Base-by-base conservation (phyloP, 805 yeast species). In the Brettanomyces anomalus region DNA sequence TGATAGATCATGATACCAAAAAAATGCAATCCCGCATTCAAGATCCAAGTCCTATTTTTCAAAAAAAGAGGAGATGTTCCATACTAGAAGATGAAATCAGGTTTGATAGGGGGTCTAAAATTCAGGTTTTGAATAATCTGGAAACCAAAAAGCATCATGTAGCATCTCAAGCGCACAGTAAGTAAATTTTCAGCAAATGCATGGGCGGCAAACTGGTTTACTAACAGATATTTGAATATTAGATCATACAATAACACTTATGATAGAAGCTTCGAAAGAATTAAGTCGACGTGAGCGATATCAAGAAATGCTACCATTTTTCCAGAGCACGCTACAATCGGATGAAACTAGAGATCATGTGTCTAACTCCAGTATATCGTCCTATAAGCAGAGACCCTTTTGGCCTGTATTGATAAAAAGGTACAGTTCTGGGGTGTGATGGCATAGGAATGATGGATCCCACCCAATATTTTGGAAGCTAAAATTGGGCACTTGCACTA, bases 211-310 rank as follows among this genome's bases (percentile, higher is more conserved):
- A 15, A 16, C n/a, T 19, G 14, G 19, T 7, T 7, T 14, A 35
- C 16, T 13, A 18, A 15, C 16, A 15, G 2, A 16, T n/a, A 15
- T 16, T 15, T 16, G 8, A 18, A 18, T 35, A 15, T 10, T 21
- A 36, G 52, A 44, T 39, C 24, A 30, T 24, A 60, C 65, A 1
- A 46, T 60, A 2, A 33, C 43, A 2, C 16, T 60, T 39, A 53
- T 60, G 62, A 58, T 60, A 64, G 38, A 44, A 19, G 61, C 64
- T 3, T 46, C 60, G 2, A 44, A 44, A 24, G 53, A 50, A 35
- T 37, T 52, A 39, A 18, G 36, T 4, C 17, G 35, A 3, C 42
- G 47, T 10, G 51, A 48, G 30, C 41, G 36, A 18, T 26, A 37
- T 14, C 49, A 44, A 33, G 20, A 37, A 41, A 19, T 38, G 43